Evolutionary conservation across 2,329 filamentous ascomycete genomes (phyloP), one percentile per base, ranked within the genome.

Genomic region (Fusarium armeniacum): DNA sequence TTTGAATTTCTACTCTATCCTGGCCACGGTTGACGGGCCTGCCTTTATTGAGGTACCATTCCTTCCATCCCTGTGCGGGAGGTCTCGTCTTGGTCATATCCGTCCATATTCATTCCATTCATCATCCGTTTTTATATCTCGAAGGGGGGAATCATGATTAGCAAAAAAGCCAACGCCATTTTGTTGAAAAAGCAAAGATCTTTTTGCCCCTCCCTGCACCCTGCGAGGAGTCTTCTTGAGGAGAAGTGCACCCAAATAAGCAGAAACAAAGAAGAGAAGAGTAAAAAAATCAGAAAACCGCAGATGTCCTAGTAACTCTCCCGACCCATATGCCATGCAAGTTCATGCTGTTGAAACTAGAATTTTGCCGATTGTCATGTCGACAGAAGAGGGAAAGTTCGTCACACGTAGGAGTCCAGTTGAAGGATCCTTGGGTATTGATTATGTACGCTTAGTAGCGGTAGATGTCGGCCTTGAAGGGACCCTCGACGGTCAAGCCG

Each of bases 401-500:
- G 73, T 79, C 76, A 78, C 74, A 78, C 78, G 72, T 79, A 75
- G 74, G 75, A 75, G 52, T 76, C 79, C 79, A 75, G 79, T 81
- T 81, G 79, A 81, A 80, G 78, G 79, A 78, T 68, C 76, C 78
- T 73, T 75, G 74, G 76, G 75, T 73, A 77, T 76, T 76, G 72
- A 76, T 76, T 77, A 78, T 70, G 76, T 58, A 61, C 70, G 72
- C 76, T 82, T 82, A 83, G 80, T 83, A 83, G 78, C 81, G 81
- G 81, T 83, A 83, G 76, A 78, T 80, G 54, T 98, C 95, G 83
- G 86, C 87, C 93, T 99, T 99, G 92, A 89, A 99, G 77, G 96
- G 96, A 81, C 96, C 96, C 86, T 94, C 91, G 71, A 89, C 80
- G 65, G 90, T 87, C 75, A 99, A 87, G 77, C 93, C 90, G 80